phyloP scores from a whole-genome alignment of 805 yeast species.

The Candida wancherniae region DNA sequence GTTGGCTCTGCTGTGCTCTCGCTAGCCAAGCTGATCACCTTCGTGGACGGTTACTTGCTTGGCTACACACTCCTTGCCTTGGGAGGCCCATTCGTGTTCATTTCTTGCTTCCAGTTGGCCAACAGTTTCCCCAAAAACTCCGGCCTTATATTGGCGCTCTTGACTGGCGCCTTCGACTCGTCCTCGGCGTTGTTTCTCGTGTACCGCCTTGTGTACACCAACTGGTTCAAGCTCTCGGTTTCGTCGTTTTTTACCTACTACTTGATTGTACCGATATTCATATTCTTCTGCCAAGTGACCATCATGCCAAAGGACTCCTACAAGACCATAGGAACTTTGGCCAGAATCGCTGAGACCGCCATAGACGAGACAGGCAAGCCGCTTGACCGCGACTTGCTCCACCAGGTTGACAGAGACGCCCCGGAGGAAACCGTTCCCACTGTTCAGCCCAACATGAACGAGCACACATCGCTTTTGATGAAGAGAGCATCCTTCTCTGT shows the following conservation, averaged over 20 bases:
- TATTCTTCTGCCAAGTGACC: conserved; percentile 63
- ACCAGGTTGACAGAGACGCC: conserved; percentile 33
- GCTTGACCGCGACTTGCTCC: conserved; percentile 42
- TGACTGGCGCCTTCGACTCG: conserved; percentile 93
- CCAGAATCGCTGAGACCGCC: conserved; percentile 67
- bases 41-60: conserved; percentile 59
- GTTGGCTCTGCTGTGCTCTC: conserved; percentile 50
- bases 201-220: conserved; percentile 63
- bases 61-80: conserved; percentile 78
- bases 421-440: conserved; percentile 21
- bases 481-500: conserved; percentile 26
- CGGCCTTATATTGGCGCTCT: conserved; percentile 72
- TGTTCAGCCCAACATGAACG: conserved; percentile 34
- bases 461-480: conserved; percentile 37
- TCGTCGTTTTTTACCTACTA: conserved; percentile 61
- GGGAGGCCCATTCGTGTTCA: conserved; percentile 93
- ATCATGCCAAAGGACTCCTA: conserved; percentile 80
- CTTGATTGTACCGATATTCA: conserved; percentile 72
- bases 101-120: conserved; percentile 84
- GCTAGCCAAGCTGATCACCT: conserved; percentile 28
- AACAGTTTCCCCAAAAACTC: conserved; percentile 80
- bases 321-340: conserved; percentile 63
- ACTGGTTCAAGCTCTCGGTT: conserved; percentile 38
- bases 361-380: conserved; percentile 66
- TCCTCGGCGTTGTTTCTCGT: conserved; percentile 81